Conservation (phyloP, 345 rosid species). For the Eucalyptus microcorys region DNA sequence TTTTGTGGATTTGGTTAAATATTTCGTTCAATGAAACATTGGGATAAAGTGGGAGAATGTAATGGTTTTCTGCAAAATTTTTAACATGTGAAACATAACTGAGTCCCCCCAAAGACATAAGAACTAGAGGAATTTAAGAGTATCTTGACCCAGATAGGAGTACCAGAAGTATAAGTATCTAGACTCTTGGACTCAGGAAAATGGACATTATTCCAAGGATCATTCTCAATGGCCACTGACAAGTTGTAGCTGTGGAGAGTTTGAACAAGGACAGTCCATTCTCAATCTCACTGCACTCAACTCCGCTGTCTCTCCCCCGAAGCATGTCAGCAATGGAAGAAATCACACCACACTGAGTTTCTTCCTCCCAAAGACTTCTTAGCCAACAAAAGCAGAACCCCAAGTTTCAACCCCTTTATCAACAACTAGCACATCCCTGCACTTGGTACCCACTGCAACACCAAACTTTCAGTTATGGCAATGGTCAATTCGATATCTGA, state of each 20-base stretch:
- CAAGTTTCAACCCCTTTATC: background rate
- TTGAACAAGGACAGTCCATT: background rate
- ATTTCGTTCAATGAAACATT: too few relatives aligned
- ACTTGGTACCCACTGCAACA: background rate
- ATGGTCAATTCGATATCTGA: background rate
- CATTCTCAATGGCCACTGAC: background rate
- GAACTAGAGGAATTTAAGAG: background rate
- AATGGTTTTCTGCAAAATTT: too few relatives aligned
- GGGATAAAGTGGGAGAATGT: too few relatives aligned
- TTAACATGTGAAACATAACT: background rate
- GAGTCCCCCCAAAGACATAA: background rate
- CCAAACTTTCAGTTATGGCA: background rate
- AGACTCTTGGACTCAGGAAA: background rate
- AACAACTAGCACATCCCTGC: background rate
- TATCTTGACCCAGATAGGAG: background rate
- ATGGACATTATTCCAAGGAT: background rate
- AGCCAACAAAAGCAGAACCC: background rate
- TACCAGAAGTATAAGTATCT: background rate
- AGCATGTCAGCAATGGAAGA: background rate
- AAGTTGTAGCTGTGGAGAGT: background rate
- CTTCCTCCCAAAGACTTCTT: background rate
- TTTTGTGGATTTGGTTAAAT: too few relatives aligned
- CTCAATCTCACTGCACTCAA: background rate
- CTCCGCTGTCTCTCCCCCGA: background rate
- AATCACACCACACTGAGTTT: background rate